Evolutionary conservation across 495 filamentous ascomycete species (phyloP), one percentile per base, ranked within the genome.

Genomic region (Aspergillus cristatus): DNA sequence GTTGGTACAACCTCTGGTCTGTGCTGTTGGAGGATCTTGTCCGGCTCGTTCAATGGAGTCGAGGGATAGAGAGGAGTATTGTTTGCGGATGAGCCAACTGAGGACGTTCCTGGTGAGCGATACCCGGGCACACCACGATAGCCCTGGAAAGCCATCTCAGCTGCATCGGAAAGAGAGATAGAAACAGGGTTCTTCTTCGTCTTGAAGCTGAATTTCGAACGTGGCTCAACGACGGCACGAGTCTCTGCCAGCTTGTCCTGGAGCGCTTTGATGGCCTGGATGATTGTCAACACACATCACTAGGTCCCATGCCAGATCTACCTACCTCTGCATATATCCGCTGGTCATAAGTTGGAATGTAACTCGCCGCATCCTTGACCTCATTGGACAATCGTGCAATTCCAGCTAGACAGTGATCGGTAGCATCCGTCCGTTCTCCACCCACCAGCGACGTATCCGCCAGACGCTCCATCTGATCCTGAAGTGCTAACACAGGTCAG

Each of bases 341-440:
- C 52, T 86, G 84, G 40, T 90, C 84, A 48, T 86, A 84, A 3
- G 82, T 73, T 5, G 84, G 82, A 17, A 88, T 69, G 39, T 78
- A 81, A 42, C 68, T 71, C 1, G 77, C 72, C 6, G 78, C 72
- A 62, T 84, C 79, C 45, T 77, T 77, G 50, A 87, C 74, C 38
- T 81, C 74, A 40, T 75, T 71, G 1, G 80, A 82, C 12, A 89
- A 68, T 28, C 71, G 65, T 14, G 74, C 69, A 37, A 89, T 83
- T 12, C 72, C 68, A 13, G 79, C 70, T 26, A 83, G 63, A 47
- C 73, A 80, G 45, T 82, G 71, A 39, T 84, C 80, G 22, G 78
- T 71, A n/a, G 76, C 75, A 51, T 78, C 76, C 18, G 69, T 65
- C 34, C 75, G 72, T 47, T 80, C 75, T 13, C 71, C 71, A 26